Evolutionary conservation across 2,329 filamentous ascomycete genomes (phyloP).

Genomic region (Simplicillium sp.): DNA sequence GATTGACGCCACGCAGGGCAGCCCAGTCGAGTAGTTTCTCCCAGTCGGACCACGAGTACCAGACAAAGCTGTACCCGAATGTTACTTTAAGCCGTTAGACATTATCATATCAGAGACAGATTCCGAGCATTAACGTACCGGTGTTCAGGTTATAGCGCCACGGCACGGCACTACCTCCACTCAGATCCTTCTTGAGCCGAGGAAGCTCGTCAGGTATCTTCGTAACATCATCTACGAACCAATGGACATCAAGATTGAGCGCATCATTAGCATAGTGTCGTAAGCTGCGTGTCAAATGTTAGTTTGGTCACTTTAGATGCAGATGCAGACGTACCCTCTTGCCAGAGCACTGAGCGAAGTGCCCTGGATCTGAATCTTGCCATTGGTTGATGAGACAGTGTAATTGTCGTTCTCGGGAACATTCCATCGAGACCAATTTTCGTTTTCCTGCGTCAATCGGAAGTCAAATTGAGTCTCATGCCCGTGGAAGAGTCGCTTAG

Average conservation of each 20-base stretch:
- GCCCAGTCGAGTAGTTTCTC: conserved; percentile 42
- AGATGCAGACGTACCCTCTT: conserved; percentile 9
- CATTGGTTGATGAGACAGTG: conserved; percentile 6
- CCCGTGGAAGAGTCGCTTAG: conserved; percentile 9
- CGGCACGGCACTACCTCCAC: conserved; percentile 8
- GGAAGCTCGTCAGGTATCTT: conserved; percentile 4
- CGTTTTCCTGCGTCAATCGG: conserved; percentile 5
- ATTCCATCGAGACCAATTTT: conserved; percentile 12
- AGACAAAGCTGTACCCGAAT: conserved; percentile 2
- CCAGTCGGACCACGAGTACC: conserved; percentile 36
- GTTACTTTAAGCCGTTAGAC: not conserved
- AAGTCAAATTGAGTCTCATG: conserved; percentile 9
- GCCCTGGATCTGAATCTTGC: conserved; percentile 11
- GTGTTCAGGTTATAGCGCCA: conserved; percentile 38
- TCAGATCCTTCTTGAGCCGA: not conserved
- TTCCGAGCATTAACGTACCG: conserved; percentile 14
- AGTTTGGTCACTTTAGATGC: too few relatives aligned
- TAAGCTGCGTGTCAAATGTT: too few relatives aligned
- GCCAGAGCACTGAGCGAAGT: conserved; percentile 12
- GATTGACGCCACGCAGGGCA: conserved; percentile 37
- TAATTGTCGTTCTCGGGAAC: conserved; percentile 11
- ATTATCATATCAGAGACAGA: not conserved
- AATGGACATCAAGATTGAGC: conserved; percentile 11
- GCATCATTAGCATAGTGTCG: conserved; percentile 11
- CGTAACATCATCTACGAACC: conserved; percentile 7